Percentiles rank a stretch among this genome's conserved stretches.
Conservation (phyloP, 106 monocot species). For the Platanthera guangdongensis region DNA sequence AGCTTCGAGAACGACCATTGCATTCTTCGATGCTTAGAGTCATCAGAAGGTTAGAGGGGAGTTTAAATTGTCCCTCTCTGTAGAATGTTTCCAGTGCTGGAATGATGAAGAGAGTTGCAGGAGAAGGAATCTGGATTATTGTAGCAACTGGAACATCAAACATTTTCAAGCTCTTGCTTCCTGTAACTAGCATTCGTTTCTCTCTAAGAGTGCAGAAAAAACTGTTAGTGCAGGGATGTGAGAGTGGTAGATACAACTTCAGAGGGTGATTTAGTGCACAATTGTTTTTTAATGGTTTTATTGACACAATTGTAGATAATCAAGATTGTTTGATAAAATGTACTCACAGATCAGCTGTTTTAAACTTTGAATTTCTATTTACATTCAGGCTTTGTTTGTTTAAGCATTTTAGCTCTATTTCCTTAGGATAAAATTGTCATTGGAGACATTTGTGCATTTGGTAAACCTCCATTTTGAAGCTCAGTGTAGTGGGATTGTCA, state of each 20-base stretch:
- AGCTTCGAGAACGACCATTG: not conserved
- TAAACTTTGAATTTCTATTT: too few species aligned
- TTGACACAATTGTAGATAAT: conserved; percentile 8
- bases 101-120: not conserved
- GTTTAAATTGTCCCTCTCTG: not conserved
- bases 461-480: too few species aligned
- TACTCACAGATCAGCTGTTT: too few species aligned
- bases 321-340: not conserved
- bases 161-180: too few species aligned
- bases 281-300: not conserved
- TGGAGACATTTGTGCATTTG: too few species aligned
- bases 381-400: too few species aligned
- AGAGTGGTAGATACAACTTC: not conserved
- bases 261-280: conserved; percentile 2
- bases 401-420: too few species aligned
- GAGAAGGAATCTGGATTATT: not conserved
- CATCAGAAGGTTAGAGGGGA: not conserved
- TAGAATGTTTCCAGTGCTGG: not conserved
- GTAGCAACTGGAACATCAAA: not conserved
- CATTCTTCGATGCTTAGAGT: not conserved
- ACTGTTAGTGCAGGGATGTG: not conserved
- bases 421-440: too few species aligned
- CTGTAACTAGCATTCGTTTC: not conserved
- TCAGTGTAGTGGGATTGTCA: too few species aligned
- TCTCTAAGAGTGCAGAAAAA: not conserved